Base-by-base conservation (phyloP, 768 basidiomycete genomes). In the Hypsizygus marmoreus region DNA sequence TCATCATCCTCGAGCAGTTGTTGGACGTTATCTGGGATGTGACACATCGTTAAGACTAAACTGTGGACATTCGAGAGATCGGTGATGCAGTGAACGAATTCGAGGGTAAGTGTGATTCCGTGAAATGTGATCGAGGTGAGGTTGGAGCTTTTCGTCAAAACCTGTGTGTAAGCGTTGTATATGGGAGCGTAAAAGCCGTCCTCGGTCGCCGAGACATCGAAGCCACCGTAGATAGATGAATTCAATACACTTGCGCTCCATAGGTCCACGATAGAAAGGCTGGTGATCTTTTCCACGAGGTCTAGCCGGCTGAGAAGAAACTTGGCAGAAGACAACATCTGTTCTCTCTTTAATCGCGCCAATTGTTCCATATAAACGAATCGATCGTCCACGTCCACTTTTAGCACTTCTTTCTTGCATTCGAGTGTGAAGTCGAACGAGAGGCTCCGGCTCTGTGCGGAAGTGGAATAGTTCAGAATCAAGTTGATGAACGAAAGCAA, bases 41-140 rank as follows among this genome's bases (percentile, higher is more conserved):
- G 46, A 32, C 57, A 60, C 9, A 60, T 43, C 17, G 54, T 42
- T 14, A 60, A 24, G 11, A 58, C 54, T 16, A 63, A 49, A 7
- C 51, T 59, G 25, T 60, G 56, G 4, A 63, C 50, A 17, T 47
- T 54, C n/a, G 45, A 38, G 11, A 50, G 51, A 10, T 56, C 51
- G 3, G 51, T 40, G 31, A 60, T 50, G 23, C 38, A 32, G 17
- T 53, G 53, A 14, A 51, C 20, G 8, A 59, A 32, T 7, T 58
- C 58, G 2, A 43, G 9, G 17, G 36, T 50, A 17, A 62, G 32
- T 24, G 54, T 51, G 31, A 59, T 28, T 17, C 53, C 55, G 33
- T 44, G 53, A 13, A 62, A 47, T 10, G 53, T 45, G 17, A 63
- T 51, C 1, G 54, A 53, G 13, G 52, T 42, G 4, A 63, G 44